Evolutionary conservation across 768 basidiomycete species (phyloP), one percentile per base, ranked within the genome.

Genomic region (Strobilomyces confusus): DNA sequence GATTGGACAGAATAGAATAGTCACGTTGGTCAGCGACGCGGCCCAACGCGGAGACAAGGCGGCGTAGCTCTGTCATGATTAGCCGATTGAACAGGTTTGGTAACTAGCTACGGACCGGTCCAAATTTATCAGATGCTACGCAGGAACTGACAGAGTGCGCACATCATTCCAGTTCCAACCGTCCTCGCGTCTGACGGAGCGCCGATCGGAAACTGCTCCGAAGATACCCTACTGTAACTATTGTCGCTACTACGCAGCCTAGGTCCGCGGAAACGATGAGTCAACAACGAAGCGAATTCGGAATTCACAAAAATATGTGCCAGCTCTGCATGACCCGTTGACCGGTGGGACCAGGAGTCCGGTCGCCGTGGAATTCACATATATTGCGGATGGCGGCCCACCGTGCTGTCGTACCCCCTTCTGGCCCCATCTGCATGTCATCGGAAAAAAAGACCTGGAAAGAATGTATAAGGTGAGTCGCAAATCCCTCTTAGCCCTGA

Each of bases 401-500:
- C 12, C 26, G 15, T n/a, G 11, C 19, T 11, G n/a, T 15, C 9
- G 43, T 32, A 29, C 23, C 23, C 17, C 6, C 44, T 30, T 30
- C n/a, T 44, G 17, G 29, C 19, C 29, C 29, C 44, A 29, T 19
- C 7, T 44, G 20, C 34, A 58, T 60, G 62, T 15, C 60, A 17
- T 38, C 59, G 32, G 19, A 38, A 20, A 63, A 62, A 61, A 75
- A 73, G 62, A 36, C 64, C 5, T 75, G 72, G 73, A 60, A 32
- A 23, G 72, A 74, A 11, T 66, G 74, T 42, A 68, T 75, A 48
- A 63, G 60, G 74, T 73, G 56, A 25, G 7, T n/a, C 7, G 3
- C 48, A 2, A 9, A n/a, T 9, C 9, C 23, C 19, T 23, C 34
- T 48, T 47, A 6, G 5, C 11, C 26, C 14, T 37, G 22, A 7